A percentile compares a stretch with the other conserved stretches of the same genome.
Evolutionary conservation across 805 yeast species (phyloP).

Genomic region (Saccharomycopsis synnaedendra): DNA sequence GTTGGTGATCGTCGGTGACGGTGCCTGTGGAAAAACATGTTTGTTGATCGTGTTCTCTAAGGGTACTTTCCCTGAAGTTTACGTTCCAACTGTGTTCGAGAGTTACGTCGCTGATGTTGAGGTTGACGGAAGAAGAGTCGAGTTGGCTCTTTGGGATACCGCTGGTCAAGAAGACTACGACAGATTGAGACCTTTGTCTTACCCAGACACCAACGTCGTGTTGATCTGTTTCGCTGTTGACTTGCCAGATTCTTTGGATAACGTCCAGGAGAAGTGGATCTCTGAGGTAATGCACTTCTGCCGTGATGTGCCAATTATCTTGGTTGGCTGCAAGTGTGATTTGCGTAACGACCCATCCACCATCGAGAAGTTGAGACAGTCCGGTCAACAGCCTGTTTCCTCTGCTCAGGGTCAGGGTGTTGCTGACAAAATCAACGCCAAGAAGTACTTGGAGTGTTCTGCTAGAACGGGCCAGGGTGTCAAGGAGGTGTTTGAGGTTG

Average conservation of each 20-base stretch:
- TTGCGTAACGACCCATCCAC: conserved; percentile 74
- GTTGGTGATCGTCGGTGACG: conserved; percentile 92
- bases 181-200: conserved; percentile 33
- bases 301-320: conserved; percentile 84
- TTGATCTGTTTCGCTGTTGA: conserved; percentile 86
- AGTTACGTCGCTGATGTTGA: conserved; percentile 96
- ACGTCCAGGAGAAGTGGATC: conserved; percentile 94
- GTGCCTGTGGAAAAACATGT: conserved; percentile 97
- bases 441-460: conserved; percentile 82
- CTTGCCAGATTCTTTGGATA: conserved; percentile 84
- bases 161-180: conserved; percentile 98
- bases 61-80: conserved; percentile 88
- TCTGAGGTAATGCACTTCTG: conserved; percentile 90
- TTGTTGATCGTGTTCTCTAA: conserved; percentile 74
- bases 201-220: conserved; percentile 88
- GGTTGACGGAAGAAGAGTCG: conserved; percentile 84
- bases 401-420: conserved; percentile 76
- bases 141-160: conserved; percentile 94
- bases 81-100: conserved; percentile 94
- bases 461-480: conserved; percentile 89
- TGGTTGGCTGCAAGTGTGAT: conserved; percentile 89
- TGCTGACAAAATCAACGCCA: conserved; percentile 83
- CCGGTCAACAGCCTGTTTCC: conserved; percentile 72
- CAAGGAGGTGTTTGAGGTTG: conserved; percentile 84
- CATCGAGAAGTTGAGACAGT: conserved; percentile 60